Evolutionary conservation across 2,329 filamentous ascomycete genomes (phyloP).

Genomic region (Claviceps pazoutovae): DNA sequence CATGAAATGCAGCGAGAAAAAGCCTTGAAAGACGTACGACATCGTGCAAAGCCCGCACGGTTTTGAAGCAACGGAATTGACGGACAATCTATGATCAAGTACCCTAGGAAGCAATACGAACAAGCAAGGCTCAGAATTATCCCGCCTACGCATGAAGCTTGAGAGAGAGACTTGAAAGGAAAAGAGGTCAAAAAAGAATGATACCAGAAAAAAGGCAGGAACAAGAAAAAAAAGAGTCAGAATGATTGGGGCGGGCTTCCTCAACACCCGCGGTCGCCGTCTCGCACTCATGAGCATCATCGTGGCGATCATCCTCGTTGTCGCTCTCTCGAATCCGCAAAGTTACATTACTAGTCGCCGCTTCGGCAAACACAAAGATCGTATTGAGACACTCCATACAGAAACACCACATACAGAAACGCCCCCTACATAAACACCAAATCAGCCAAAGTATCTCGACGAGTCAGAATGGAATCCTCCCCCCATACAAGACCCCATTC

Average conservation of each 20-base stretch:
- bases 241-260: not conserved
- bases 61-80: too few species aligned
- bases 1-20: too few species aligned
- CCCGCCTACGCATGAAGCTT: too few species aligned
- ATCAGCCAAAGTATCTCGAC: not conserved
- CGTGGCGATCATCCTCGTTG: not conserved
- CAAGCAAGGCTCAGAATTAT: too few species aligned
- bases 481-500: conserved; percentile 27
- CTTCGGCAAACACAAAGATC: not conserved
- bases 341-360: not conserved
- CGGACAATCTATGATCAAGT: too few species aligned
- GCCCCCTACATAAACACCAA: too few species aligned
- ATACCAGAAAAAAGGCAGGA: too few species aligned
- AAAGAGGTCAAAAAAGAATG: not conserved
- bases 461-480: conserved; percentile 20
- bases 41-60: too few species aligned
- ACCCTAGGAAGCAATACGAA: too few species aligned
- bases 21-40: too few species aligned
- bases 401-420: not conserved
- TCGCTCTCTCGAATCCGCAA: not conserved
- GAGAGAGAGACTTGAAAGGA: not conserved
- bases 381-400: not conserved
- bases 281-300: not conserved
- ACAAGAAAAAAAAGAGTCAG: not conserved
- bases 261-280: not conserved